Base-by-base conservation (phyloP, 2,329 filamentous ascomycete species). In the Claviceps maximensis region DNA sequence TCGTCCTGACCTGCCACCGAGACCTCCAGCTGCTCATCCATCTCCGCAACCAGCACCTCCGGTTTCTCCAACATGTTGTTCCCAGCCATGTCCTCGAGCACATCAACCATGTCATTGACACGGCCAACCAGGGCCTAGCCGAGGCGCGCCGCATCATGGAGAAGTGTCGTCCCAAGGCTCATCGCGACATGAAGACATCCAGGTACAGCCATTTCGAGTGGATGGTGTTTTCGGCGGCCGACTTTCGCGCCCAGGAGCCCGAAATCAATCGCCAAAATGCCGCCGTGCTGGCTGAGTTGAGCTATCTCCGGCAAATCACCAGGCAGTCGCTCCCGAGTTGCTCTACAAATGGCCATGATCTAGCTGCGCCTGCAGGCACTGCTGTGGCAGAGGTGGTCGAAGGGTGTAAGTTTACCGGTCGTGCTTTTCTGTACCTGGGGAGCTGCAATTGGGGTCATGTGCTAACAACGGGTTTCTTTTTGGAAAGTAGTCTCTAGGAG, bases 11-110 rank as follows among this genome's bases (percentile, higher is more conserved):
- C n/a, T 67, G 64, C 50, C 55, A 67, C 31, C 51, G 53, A 7
- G 65, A 67, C 47, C 58, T 67, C 5, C 62, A 66, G 29, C 60
- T 64, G n/a, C 59, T 67, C 19, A 65, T 67, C 40, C 58, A 61
- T n/a, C 53, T 67, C 1, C 62, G 65, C 2, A 60, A 63, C 19
- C 56, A 63, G 27, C 60, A 60, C 23, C 55, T 66, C 2, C 41
- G 52, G 3, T 56, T 65, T 3, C 58, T 66, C 0, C 47, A 60
- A 19, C 55, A 55, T 4, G 58, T 59, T 4, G 58, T 59, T 1
- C 59, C 61, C 12, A 52, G 52, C 29, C 31, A 7, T 19, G 58
- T 64, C 13, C 58, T 67, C n/a, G 49, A 57, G 1, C 62, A 63
- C 3, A 58, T 65, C 13, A 59, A 65, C 51, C 50, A 36, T 31